These are phyloP conservation scores for Tephrocybe sp. DNA, from an alignment of 768 basidiomycete species.

Conservation along the genomic window DNA sequence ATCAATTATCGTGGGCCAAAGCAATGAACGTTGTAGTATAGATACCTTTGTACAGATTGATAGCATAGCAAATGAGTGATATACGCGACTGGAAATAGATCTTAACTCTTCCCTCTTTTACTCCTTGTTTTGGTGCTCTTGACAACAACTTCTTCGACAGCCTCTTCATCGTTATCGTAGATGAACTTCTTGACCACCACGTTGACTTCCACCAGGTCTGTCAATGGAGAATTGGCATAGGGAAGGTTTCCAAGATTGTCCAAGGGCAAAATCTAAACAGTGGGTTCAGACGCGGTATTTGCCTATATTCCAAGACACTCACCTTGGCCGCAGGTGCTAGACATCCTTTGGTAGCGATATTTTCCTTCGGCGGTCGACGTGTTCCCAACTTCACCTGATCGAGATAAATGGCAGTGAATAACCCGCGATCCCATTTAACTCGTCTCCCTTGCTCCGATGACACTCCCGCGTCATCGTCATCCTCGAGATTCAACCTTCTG, in stretches of 20 bases:
- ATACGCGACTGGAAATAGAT: slow-evolving; percentile 9
- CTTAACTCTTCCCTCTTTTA: slow-evolving; percentile 46
- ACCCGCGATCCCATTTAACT: slow-evolving; percentile 78
- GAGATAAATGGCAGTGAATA: slow-evolving; percentile 60
- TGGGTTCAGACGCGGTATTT: slow-evolving; percentile 9
- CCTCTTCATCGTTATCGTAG: slow-evolving; percentile 69
- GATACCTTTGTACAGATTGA: slow-evolving; percentile 15
- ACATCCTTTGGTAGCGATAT: slow-evolving; percentile 56
- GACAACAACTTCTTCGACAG: slow-evolving; percentile 26
- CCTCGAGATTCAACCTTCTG: slow-evolving; percentile 39
- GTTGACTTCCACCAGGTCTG: slow-evolving; percentile 61
- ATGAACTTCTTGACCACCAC: slow-evolving; percentile 77
- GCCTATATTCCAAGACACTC: slow-evolving; percentile 10
- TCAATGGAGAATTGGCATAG: slow-evolving; percentile 53
- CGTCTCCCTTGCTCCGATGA: slow-evolving; percentile 43
- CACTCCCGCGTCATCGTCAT: slow-evolving; percentile 32
- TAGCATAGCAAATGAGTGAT: slow-evolving; percentile 17
- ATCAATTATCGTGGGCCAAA: slow-evolving; percentile 56
- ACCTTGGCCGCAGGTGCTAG: slow-evolving; percentile 71
- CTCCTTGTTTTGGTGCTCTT: slow-evolving; percentile 60
- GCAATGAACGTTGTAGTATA: slow-evolving; percentile 16
- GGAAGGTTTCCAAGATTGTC: slow-evolving; percentile 75
- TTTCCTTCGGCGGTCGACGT: slow-evolving; percentile 41
- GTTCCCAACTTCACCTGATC: slow-evolving; percentile 61
- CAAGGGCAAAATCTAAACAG: slow-evolving; percentile 52